A percentile compares a stretch with the other conserved stretches of the same genome.
phyloP scores from a whole-genome alignment of 169 alveolate genomes.

The Plasmodium gaboni region DNA sequence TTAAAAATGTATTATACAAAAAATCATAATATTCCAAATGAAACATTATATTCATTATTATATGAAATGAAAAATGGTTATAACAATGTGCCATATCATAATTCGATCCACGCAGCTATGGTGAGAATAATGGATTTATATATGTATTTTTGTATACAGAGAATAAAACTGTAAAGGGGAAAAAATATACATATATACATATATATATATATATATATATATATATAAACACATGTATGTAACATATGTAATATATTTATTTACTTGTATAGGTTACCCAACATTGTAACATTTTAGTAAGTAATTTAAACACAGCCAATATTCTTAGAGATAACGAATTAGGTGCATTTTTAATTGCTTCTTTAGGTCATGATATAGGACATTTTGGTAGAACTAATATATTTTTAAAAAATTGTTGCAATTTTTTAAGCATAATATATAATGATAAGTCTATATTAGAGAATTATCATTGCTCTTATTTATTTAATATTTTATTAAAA shows the following conservation, averaged over 20 bases:
- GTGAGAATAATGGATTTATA: slow-evolving; percentile 5
- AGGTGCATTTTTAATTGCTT: slow-evolving; percentile 88
- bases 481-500: slow-evolving; percentile 83
- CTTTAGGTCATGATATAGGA: slow-evolving; percentile 94
- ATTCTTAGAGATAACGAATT: slow-evolving; percentile 63
- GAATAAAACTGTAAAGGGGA: too few species aligned
- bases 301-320: slow-evolving; percentile 53
- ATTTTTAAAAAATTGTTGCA: slow-evolving; percentile 85
- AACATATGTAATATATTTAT: not conserved
- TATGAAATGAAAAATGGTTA: slow-evolving; percentile 70
- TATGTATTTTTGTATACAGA: not conserved
- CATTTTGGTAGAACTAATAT: slow-evolving; percentile 93
- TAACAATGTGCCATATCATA: slow-evolving; percentile 76
- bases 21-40: slow-evolving; percentile 36
- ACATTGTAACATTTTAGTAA: slow-evolving; percentile 56
- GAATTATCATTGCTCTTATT: slow-evolving; percentile 93
- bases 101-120: slow-evolving; percentile 76
- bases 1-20: slow-evolving; percentile 38
- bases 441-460: slow-evolving; percentile 95
- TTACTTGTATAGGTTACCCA: slow-evolving; percentile 48
- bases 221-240: not conserved
- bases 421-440: slow-evolving; percentile 91
- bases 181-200: not conserved
- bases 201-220: not conserved
- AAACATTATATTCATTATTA: slow-evolving; percentile 44